phyloP scores from a whole-genome alignment of 306 rosid species.

The Erythrophleum fordii region DNA sequence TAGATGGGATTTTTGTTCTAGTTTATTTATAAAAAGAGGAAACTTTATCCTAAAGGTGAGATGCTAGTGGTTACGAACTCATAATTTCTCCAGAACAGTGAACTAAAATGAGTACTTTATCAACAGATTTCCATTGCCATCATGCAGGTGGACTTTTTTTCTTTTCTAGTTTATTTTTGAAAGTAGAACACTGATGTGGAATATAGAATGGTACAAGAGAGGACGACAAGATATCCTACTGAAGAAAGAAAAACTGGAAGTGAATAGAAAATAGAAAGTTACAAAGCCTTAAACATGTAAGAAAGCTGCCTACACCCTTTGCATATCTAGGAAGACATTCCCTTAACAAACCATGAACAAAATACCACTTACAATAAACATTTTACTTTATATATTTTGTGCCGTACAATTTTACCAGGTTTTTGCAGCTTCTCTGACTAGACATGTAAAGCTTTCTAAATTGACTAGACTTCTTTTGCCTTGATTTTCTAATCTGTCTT shows the following conservation, averaged over 20 bases:
- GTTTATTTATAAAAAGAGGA: not conserved
- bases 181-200: not conserved
- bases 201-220: not conserved
- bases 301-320: not conserved
- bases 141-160: too few species aligned
- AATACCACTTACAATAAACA: not conserved
- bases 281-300: not conserved
- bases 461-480: not conserved
- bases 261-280: not conserved
- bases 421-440: not conserved
- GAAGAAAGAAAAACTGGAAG: not conserved
- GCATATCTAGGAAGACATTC: not conserved
- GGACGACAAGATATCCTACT: not conserved
- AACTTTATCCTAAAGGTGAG: not conserved
- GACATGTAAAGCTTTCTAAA: constrained; percentile 12
- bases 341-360: not conserved
- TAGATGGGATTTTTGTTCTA: not conserved
- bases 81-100: not conserved
- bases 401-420: not conserved
- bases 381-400: not conserved
- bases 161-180: not conserved
- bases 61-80: not conserved
- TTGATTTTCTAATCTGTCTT: not conserved
- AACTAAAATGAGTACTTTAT: not conserved
- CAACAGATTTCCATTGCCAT: not conserved